A percentile compares a stretch with the other conserved stretches of the same genome.
Evolutionary conservation across 257 asterid species (phyloP).

Genomic region (Solanum sejunctum): DNA sequence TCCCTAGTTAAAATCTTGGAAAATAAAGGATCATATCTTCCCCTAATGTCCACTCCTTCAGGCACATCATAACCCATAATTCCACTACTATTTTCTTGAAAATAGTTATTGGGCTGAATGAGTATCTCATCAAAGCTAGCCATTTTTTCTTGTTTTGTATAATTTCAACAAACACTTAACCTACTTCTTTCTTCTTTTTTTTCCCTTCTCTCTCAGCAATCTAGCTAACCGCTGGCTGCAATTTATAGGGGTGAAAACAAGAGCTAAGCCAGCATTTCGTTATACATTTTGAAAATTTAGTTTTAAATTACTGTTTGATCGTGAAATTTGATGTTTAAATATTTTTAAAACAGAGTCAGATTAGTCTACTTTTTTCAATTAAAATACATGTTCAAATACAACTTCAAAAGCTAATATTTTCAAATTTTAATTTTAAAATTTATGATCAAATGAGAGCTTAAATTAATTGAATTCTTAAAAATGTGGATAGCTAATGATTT

Average conservation of each 20-base stretch:
- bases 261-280: background rate
- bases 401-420: background rate
- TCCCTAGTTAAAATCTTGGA: constrained; percentile 43
- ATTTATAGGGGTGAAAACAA: background rate
- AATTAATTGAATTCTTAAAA: background rate
- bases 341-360: background rate
- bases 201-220: background rate
- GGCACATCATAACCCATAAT: constrained; percentile 54
- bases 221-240: background rate
- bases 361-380: background rate
- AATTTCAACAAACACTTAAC: background rate
- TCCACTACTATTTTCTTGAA: constrained; percentile 3
- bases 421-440: background rate
- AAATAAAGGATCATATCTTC: constrained; percentile 61
- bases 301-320: background rate
- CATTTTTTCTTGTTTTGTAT: constrained; percentile 18
- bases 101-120: constrained; percentile 13
- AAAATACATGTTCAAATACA: background rate
- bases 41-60: constrained; percentile 75
- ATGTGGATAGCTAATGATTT: constrained; percentile 16
- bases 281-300: background rate
- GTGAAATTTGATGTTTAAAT: background rate
- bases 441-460: background rate
- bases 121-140: constrained; percentile 47
- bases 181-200: background rate